Evolutionary conservation across 768 basidiomycete species (phyloP), one percentile per base, ranked within the genome.

Genomic region (Rossbeevera mucosa): DNA sequence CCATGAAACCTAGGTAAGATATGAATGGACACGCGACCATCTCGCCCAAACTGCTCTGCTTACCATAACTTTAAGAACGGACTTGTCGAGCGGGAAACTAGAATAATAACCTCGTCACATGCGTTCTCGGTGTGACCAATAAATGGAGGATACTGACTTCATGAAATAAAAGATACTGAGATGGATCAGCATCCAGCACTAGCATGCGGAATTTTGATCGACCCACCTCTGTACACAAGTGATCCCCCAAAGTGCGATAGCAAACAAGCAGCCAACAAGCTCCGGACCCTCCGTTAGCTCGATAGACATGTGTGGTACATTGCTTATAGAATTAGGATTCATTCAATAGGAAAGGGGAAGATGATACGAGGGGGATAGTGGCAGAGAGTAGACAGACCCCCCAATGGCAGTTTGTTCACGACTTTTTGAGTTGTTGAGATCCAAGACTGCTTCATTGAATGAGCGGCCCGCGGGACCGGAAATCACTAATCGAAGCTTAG

Each of bases 231-330:
- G 60, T 6, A 53, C 50, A 42, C 61, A 62, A 33, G 61, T 64
- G 42, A 63, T 54, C 7, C 62, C 62, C 62, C 62, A 62, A 11
- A 62, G 62, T 20, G 54, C 61, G 30, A 63, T 59, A 21, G 62
- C 44, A 42, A 60, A 48, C 9, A 62, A 14, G 36, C 53, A 45
- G 3, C 49, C 54, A 42, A 62, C 26, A 14, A 62, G 61, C 14
- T 57, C 54, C 3, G 61, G 40, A 40, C 61, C 61, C 26, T 51
- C 53, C 22, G 59, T 14, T 6, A 20, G 20, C 11, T 18, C 14
- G 13, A 62, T 16, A 22, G 46, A 22, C 29, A 46, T 3, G 9
- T 7, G 5, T 11, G 25, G 16, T 26, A 30, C 5, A 31, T 36
- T 12, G 22, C 1, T 2, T 52, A 28, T 51, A n/a, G 14, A 26